Percentiles rank a stretch among this genome's conserved stretches.
Conservation (phyloP, 2,329 filamentous ascomycete species). For the Pseudogymnoascus sp. region DNA sequence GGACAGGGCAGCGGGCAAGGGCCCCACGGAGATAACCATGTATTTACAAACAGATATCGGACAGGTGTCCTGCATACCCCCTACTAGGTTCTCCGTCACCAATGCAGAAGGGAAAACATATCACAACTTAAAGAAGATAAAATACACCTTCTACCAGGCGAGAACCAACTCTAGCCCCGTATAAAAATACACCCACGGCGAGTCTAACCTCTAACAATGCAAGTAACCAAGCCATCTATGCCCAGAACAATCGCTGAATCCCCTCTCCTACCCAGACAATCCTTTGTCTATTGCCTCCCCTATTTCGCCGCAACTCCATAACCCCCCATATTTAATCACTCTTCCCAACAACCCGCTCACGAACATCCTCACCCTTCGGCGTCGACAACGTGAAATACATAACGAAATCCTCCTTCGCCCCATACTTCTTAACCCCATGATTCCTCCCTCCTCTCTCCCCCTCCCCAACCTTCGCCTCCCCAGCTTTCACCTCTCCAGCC, state of each 20-base stretch:
- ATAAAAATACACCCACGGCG: neutral
- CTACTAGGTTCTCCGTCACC: neutral
- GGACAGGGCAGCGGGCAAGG: neutral
- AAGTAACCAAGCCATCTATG: neutral
- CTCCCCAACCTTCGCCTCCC: constrained; percentile 11
- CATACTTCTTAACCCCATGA: neutral
- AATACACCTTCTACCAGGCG: neutral
- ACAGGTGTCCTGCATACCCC: neutral
- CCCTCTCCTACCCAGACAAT: neutral
- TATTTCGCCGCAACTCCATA: neutral
- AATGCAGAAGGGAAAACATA: neutral
- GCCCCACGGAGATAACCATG: neutral
- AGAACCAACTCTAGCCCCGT: neutral
- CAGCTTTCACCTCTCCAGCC: neutral
- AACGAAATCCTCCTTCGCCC: neutral
- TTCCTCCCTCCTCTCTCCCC: constrained; percentile 14
- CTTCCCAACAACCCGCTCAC: neutral
- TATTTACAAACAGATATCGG: neutral
- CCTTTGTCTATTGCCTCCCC: neutral
- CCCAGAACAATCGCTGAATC: neutral
- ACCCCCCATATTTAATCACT: neutral
- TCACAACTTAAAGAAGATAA: neutral
- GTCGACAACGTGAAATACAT: neutral
- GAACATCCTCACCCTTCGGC: neutral
- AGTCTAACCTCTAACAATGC: neutral